These are phyloP conservation scores for Fusarium marasasianum DNA, from an alignment of 2,329 filamentous ascomycete genomes.

Conservation along the genomic window DNA sequence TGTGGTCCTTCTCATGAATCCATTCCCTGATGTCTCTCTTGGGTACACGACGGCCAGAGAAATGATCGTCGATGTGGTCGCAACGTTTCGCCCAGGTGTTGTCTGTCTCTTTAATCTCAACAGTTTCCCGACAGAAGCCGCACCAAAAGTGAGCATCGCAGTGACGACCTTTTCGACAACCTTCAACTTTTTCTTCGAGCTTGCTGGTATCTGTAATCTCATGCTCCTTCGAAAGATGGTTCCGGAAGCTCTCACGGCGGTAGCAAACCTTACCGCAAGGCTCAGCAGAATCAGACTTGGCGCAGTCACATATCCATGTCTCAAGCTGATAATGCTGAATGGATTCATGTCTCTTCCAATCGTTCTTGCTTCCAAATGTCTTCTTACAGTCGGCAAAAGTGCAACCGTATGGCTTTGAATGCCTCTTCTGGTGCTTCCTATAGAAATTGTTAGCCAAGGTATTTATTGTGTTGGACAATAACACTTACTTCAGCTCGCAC, in stretches of 20 bases:
- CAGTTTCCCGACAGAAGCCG: conserved; percentile 75
- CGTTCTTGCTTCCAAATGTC: conserved; percentile 88
- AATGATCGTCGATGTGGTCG: conserved; percentile 81
- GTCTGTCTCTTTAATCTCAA: conserved; percentile 55
- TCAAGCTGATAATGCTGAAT: conserved; percentile 78
- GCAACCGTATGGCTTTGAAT: conserved; percentile 83
- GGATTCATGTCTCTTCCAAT: conserved; percentile 92
- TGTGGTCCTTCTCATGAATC: conserved; percentile 50
- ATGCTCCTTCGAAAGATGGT: conserved; percentile 68
- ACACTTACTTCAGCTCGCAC: conserved; percentile 66
- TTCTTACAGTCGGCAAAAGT: conserved; percentile 76
- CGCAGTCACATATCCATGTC: conserved; percentile 74
- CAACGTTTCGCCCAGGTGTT: conserved; percentile 67
- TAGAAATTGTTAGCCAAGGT: conserved; percentile 16
- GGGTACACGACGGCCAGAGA: conserved; percentile 59
- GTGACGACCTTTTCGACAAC: conserved; percentile 70
- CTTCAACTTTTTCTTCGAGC: conserved; percentile 58
- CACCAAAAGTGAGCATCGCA: conserved; percentile 82
- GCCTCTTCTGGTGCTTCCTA: conserved; percentile 87
- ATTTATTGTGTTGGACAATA: not conserved
- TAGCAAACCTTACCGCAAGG: conserved; percentile 69
- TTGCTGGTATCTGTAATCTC: conserved; percentile 42
- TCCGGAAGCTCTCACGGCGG: conserved; percentile 65
- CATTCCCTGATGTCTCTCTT: conserved; percentile 65
- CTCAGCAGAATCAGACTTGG: conserved; percentile 20